phyloP scores from a whole-genome alignment of 148 eudicot species.

The Amaranthus hypochondriacus region DNA sequence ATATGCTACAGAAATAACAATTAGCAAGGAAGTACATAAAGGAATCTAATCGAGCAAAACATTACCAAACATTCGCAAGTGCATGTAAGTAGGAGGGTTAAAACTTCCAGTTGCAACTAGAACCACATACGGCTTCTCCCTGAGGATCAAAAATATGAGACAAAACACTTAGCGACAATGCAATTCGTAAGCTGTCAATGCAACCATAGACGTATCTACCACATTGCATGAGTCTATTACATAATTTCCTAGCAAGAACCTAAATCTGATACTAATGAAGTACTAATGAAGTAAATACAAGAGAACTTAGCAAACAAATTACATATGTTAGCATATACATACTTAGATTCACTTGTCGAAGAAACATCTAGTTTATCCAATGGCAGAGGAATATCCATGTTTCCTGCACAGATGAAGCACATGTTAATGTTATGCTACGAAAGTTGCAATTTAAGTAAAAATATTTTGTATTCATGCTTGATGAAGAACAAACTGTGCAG shows the following conservation, averaged over 20 bases:
- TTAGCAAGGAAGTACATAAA: background rate
- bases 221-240: too few relatives aligned
- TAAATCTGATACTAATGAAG: background rate
- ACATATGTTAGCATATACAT: slow-evolving; percentile 15
- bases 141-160: slow-evolving; percentile 10
- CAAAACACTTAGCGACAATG: background rate
- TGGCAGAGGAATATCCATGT: slow-evolving; percentile 38
- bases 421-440: background rate
- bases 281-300: background rate
- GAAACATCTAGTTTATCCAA: slow-evolving; percentile 41
- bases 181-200: background rate
- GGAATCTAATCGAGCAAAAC: slow-evolving; percentile 15
- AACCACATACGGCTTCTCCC: slow-evolving; percentile 47
- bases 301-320: background rate
- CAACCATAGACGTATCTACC: background rate
- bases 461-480: too few relatives aligned
- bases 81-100: slow-evolving; percentile 96
- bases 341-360: slow-evolving; percentile 23
- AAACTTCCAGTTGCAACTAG: slow-evolving; percentile 84
- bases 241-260: background rate
- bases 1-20: too few relatives aligned
- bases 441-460: background rate
- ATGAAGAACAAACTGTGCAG: too few relatives aligned
- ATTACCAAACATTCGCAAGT: slow-evolving; percentile 82
- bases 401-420: background rate